phyloP scores from a whole-genome alignment of 257 asterid genomes.

The Nicotiana tabacum region DNA sequence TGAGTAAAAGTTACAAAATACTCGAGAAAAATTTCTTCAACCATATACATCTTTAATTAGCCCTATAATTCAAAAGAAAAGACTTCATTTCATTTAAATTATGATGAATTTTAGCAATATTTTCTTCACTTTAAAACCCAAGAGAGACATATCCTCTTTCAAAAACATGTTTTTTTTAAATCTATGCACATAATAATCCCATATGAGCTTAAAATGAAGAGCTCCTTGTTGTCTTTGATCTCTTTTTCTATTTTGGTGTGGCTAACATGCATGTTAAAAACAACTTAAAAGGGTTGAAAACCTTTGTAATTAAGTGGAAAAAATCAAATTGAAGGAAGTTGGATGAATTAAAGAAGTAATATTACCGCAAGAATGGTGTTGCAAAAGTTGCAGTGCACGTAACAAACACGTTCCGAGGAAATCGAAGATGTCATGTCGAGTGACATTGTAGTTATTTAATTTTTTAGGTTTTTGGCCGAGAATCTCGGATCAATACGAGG shows the following conservation, averaged over 20 bases:
- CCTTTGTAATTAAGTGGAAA: not conserved
- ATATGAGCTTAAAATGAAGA: not conserved
- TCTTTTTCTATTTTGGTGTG: not conserved
- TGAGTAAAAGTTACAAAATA: not conserved
- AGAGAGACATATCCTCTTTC: not conserved
- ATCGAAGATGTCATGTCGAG: slow-evolving; percentile 25
- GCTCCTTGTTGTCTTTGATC: not conserved
- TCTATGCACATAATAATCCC: not conserved
- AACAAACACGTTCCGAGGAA: slow-evolving; percentile 52
- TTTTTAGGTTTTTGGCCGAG: not conserved
- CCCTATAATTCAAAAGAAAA: not conserved
- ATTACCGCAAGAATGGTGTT: slow-evolving; percentile 30
- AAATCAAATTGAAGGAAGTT: not conserved
- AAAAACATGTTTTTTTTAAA: not conserved
- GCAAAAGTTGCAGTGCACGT: slow-evolving; percentile 73
- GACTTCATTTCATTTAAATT: not conserved
- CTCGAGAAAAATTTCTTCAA: not conserved
- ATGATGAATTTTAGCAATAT: not conserved
- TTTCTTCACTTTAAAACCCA: not conserved
- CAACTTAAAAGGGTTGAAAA: not conserved
- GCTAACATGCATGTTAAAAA: not conserved
- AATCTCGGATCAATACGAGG: not conserved
- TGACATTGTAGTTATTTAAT: slow-evolving; percentile 30
- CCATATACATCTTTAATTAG: not conserved
- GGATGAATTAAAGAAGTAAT: not conserved